phyloP scores from a whole-genome alignment of 129 eudicot genomes.

The sunflower (Helianthus annuus) region HanXRQr2.0-SUNRISE NC_035437.2:107133814-107134313 shows the following conservation, averaged over 20 bases:
- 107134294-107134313: constrained; percentile 64
- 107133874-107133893: constrained; percentile 72
- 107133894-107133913: constrained; percentile 78
- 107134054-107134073: constrained; percentile 79
- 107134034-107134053: constrained; percentile 98
- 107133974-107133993: constrained; percentile 57
- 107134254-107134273: constrained; percentile 71
- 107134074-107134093: constrained; percentile 71
- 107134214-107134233: constrained; percentile 68
- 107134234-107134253: constrained; percentile 74
- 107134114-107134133: constrained; percentile 67
- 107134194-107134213: constrained; percentile 81
- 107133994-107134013: constrained; percentile 42
- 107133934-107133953: constrained; percentile 94
- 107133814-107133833: constrained; percentile 84
- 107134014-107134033: constrained; percentile 77
- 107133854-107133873: constrained; percentile 61
- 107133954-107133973: constrained; percentile 87
- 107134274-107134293: constrained; percentile 60
- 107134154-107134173: constrained; percentile 80
- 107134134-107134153: constrained; percentile 70
- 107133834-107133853: constrained; percentile 27
- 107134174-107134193: constrained; percentile 80
- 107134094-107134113: constrained; percentile 93
- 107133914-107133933: constrained; percentile 92